These are phyloP conservation scores for Clavispora carvajalis DNA, from an alignment of 805 yeast species.

Conservation along the genomic window DNA sequence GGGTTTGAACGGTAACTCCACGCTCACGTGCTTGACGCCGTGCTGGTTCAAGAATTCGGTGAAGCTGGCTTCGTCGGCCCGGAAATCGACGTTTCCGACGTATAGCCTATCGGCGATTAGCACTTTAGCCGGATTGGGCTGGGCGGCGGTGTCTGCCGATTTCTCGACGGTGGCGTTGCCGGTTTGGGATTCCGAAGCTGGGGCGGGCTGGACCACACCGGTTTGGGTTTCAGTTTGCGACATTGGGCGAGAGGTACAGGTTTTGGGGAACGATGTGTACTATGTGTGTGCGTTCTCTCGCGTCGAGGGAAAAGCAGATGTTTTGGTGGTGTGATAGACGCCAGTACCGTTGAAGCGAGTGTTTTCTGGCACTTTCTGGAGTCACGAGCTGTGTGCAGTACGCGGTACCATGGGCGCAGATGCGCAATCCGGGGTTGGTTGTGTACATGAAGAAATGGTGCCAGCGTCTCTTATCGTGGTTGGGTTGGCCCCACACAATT, in stretches of 20 bases:
- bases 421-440: neutral
- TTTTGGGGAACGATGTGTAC: neutral
- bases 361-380: neutral
- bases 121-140: conserved; percentile 2
- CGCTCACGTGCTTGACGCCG: conserved; percentile 40
- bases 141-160: neutral
- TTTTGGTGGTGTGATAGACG: neutral
- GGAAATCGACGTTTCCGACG: conserved; percentile 39
- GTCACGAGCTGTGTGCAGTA: neutral
- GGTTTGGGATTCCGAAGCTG: neutral
- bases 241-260: neutral
- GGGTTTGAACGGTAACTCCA: conserved; percentile 49
- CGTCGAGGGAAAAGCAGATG: neutral
- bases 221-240: neutral
- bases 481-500: too few species aligned
- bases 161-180: too few species aligned
- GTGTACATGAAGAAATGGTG: neutral
- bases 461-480: too few species aligned
- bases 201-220: neutral
- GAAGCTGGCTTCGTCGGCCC: conserved; percentile 39
- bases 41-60: conserved; percentile 40
- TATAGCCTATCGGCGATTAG: conserved; percentile 42
- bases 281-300: neutral
- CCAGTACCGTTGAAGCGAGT: neutral
- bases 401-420: neutral